Conservation (phyloP, 148 eudicot species). For the Cornus controversa region DNA sequence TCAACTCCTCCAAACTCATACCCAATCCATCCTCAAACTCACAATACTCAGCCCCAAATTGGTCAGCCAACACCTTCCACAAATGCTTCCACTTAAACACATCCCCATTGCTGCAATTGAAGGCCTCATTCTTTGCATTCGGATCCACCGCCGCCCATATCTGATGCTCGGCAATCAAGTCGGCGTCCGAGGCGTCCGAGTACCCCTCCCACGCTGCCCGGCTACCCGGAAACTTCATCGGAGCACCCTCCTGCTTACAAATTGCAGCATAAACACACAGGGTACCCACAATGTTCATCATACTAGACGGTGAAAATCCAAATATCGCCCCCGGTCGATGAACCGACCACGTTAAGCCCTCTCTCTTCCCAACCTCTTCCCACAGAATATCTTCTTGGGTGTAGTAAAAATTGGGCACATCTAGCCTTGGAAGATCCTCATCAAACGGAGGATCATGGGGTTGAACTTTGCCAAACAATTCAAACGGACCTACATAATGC, state of each 20-base stretch:
- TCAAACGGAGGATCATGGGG: conserved; percentile 1
- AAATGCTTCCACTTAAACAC: conserved; percentile 26
- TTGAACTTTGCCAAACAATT: not conserved
- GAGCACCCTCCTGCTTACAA: conserved; percentile 12
- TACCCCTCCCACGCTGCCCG: conserved; percentile 5
- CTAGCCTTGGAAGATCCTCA: conserved; percentile 11
- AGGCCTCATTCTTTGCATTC: conserved; percentile 18
- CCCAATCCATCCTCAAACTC: conserved; percentile 8
- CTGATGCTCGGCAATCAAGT: conserved; percentile 14
- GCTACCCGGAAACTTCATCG: not conserved
- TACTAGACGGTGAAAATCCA: conserved; percentile 2
- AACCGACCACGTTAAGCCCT: conserved; percentile 12
- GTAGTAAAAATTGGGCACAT: conserved; percentile 1
- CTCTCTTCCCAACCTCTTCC: conserved; percentile 8
- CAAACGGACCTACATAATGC: not conserved
- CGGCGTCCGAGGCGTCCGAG: not conserved
- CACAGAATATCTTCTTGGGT: not conserved
- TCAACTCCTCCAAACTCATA: conserved; percentile 8
- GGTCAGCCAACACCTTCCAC: conserved; percentile 19
- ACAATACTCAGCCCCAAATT: conserved; percentile 15
- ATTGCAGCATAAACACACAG: conserved; percentile 2
- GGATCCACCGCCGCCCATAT: conserved; percentile 19
- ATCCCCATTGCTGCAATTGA: conserved; percentile 17
- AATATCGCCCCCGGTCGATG: not conserved
- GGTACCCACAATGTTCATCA: not conserved